Conservation (phyloP, 2,329 filamentous ascomycete genomes). For the Curvularia eragrostidis region DNA sequence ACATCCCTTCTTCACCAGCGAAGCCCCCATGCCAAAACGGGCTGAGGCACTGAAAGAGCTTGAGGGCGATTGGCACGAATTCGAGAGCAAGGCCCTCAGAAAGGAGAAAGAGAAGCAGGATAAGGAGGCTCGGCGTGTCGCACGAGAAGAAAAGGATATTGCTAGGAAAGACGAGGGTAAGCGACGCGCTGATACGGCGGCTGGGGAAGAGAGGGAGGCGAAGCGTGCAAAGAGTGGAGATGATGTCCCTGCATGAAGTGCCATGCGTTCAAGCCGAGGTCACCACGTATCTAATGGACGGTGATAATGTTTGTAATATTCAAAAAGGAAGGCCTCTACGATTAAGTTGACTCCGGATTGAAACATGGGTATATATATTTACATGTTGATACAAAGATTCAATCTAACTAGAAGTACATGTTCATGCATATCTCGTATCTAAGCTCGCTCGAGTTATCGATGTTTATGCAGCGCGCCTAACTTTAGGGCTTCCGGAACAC, state of each 20-base stretch:
- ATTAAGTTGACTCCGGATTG: background rate
- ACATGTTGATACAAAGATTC: background rate
- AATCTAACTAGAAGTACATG: background rate
- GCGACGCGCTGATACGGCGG: constrained; percentile 38
- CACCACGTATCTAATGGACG: background rate
- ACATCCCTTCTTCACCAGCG: constrained; percentile 85
- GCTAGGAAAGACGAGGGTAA: constrained; percentile 44
- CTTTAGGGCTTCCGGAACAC: constrained; percentile 37
- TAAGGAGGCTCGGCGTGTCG: constrained; percentile 58
- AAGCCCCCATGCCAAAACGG: constrained; percentile 78
- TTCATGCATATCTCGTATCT: background rate
- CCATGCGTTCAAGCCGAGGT: background rate
- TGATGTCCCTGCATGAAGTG: constrained; percentile 17
- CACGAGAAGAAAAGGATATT: constrained; percentile 36
- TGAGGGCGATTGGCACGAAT: constrained; percentile 97
- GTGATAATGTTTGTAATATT: constrained; percentile 6
- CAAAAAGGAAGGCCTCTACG: background rate
- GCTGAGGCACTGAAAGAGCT: constrained; percentile 82
- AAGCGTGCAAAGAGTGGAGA: constrained; percentile 44
- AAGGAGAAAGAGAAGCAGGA: constrained; percentile 82
- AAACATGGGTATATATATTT: background rate
- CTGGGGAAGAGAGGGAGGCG: constrained; percentile 40
- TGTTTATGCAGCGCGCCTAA: too few species aligned
- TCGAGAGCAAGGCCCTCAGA: constrained; percentile 92
- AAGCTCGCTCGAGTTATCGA: background rate